Percentiles rank a stretch among this genome's conserved stretches.
Conservation (phyloP, 768 basidiomycete species). For the Podaxis carcinomalis region DNA sequence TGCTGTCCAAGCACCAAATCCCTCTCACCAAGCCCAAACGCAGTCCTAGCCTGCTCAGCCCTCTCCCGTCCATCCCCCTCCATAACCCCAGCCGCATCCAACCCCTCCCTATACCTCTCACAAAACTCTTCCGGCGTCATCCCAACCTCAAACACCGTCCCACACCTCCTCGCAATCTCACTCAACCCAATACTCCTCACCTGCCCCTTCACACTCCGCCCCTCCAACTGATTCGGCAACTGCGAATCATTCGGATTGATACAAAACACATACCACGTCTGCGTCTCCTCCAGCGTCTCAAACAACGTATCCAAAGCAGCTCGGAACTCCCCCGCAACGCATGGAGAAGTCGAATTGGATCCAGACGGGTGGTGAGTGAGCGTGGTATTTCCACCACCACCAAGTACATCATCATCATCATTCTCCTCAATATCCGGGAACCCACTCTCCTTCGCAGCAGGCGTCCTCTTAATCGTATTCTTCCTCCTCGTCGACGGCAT, state of each 20-base stretch:
- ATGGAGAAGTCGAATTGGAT: slow-evolving; percentile 34
- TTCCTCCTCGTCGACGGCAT: slow-evolving; percentile 87
- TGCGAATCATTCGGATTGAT: slow-evolving; percentile 95
- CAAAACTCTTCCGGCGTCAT: slow-evolving; percentile 87
- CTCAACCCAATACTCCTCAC: slow-evolving; percentile 76
- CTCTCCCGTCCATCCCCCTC: slow-evolving; percentile 59
- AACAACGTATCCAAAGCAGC: slow-evolving; percentile 82
- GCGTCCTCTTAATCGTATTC: slow-evolving; percentile 61
- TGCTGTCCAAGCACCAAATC: slow-evolving; percentile 81
- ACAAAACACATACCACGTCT: slow-evolving; percentile 90
- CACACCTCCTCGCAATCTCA: slow-evolving; percentile 67
- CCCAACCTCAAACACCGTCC: slow-evolving; percentile 73
- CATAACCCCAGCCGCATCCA: slow-evolving; percentile 50
- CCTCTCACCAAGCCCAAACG: slow-evolving; percentile 54
- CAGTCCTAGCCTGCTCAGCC: slow-evolving; percentile 53
- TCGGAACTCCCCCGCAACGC: slow-evolving; percentile 87
- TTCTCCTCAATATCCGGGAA: slow-evolving; percentile 40
- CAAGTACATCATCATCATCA: slow-evolving; percentile 47
- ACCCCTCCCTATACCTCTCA: slow-evolving; percentile 71
- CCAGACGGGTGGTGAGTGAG: neutral
- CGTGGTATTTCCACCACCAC: slow-evolving; percentile 5
- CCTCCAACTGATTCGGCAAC: slow-evolving; percentile 90
- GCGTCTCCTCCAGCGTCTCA: slow-evolving; percentile 83
- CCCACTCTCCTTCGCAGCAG: slow-evolving; percentile 38
- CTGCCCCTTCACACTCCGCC: slow-evolving; percentile 88